Conservation (phyloP, 192 early-diverging fungal genomes). For the Dissophora ornata region DNA sequence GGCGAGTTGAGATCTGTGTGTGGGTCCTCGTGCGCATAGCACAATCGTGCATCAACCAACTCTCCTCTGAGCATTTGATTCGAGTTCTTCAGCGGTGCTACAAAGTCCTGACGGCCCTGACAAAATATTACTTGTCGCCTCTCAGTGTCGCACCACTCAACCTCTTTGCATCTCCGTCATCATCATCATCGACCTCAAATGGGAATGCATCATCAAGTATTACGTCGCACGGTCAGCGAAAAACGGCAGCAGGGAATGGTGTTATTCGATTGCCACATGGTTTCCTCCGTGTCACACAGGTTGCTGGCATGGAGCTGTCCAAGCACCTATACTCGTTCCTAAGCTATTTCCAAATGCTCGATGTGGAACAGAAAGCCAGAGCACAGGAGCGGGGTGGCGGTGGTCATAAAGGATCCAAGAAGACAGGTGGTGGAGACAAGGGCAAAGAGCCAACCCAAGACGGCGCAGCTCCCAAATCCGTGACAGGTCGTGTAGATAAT, state of each 20-base stretch:
- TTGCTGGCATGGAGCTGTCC: conserved; percentile 58
- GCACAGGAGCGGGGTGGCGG: conserved; percentile 21
- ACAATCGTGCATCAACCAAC: conserved; percentile 50
- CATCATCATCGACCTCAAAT: not conserved
- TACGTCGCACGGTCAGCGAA: not conserved
- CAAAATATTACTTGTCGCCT: conserved; percentile 52
- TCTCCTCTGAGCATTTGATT: conserved; percentile 61
- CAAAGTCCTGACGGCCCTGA: conserved; percentile 56
- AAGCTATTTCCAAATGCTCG: conserved; percentile 45
- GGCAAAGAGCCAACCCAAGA: conserved; percentile 11
- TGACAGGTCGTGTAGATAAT: not conserved
- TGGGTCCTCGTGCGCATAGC: conserved; percentile 55
- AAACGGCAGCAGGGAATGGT: not conserved
- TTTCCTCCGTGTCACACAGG: conserved; percentile 59
- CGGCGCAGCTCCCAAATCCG: not conserved
- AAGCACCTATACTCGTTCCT: conserved; percentile 66
- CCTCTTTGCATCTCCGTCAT: conserved; percentile 11
- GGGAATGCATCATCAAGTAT: no score
- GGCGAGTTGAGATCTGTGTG: conserved; percentile 53
- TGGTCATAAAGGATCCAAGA: conserved; percentile 34
- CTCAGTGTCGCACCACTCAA: conserved; percentile 5
- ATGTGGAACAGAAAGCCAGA: conserved; percentile 23
- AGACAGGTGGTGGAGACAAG: conserved; percentile 7
- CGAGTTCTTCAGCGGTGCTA: conserved; percentile 61
- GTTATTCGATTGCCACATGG: conserved; percentile 47